Evolutionary conservation across 352 stramenopile species (phyloP).

Genomic region (Pythium scleroteichum): DNA sequence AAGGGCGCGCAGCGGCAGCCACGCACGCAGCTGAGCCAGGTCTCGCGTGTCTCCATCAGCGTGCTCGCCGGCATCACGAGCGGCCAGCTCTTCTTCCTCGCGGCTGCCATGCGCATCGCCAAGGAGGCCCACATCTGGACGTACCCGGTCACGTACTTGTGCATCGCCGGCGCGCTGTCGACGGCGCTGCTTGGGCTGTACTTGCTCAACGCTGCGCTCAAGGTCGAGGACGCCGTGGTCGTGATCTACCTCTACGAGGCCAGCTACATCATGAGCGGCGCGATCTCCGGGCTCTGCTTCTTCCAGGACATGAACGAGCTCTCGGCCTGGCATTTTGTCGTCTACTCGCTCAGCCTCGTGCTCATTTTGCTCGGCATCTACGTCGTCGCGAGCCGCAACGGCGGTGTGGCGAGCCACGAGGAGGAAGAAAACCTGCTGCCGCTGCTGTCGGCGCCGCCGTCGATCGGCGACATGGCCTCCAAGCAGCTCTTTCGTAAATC

Average conservation of each 20-base stretch:
- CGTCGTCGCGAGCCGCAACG: slow-evolving; percentile 58
- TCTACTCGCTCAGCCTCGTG: slow-evolving; percentile 71
- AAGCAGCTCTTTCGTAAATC: slow-evolving; percentile 55
- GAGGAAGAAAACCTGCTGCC: slow-evolving; percentile 65
- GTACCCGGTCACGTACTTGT: slow-evolving; percentile 71
- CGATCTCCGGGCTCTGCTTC: slow-evolving; percentile 78
- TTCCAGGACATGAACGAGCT: slow-evolving; percentile 78
- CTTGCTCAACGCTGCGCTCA: slow-evolving; percentile 73
- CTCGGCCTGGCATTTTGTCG: slow-evolving; percentile 63
- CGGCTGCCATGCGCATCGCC: slow-evolving; percentile 59
- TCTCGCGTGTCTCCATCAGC: slow-evolving; percentile 56
- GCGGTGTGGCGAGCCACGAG: slow-evolving; percentile 29
- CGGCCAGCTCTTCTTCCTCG: slow-evolving; percentile 80
- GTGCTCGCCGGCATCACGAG: slow-evolving; percentile 71
- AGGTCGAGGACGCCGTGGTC: slow-evolving; percentile 80
- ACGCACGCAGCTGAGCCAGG: slow-evolving; percentile 29
- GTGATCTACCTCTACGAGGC: slow-evolving; percentile 86
- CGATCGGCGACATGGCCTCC: slow-evolving; percentile 43
- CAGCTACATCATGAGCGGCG: slow-evolving; percentile 74
- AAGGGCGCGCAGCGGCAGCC: slow-evolving; percentile 13
- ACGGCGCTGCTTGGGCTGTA: slow-evolving; percentile 72
- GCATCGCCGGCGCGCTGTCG: slow-evolving; percentile 56
- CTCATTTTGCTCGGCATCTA: slow-evolving; percentile 78
- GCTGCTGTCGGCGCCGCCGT: slow-evolving; percentile 41
- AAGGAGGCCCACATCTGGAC: slow-evolving; percentile 58